A percentile compares a stretch with the other conserved stretches of the same genome.
Conservation (phyloP, 2,329 filamentous ascomycete species). For the Penicillium rolfsii region DNA sequence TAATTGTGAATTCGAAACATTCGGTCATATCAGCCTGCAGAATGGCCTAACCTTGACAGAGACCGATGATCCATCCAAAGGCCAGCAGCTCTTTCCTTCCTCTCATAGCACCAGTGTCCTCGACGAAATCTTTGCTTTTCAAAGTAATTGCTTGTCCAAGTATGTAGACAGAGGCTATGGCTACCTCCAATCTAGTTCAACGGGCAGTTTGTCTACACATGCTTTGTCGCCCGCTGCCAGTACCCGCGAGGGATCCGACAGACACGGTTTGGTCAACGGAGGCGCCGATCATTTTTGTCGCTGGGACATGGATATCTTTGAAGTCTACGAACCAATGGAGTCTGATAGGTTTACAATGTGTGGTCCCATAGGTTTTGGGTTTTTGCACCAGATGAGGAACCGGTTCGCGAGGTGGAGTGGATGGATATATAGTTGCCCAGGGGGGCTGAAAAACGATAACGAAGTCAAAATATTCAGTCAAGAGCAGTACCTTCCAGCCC, state of each 20-base stretch:
- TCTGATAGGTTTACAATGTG: not conserved
- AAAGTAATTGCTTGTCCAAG: not conserved
- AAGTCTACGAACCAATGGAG: not conserved
- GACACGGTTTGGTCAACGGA: not conserved
- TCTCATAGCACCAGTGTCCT: not conserved
- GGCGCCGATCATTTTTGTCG: not conserved
- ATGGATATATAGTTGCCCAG: not conserved
- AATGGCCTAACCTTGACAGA: not conserved
- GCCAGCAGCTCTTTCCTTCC: too few species aligned
- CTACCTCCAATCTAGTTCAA: not conserved
- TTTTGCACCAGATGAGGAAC: too few species aligned
- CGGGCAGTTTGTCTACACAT: not conserved
- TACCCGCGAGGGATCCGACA: not conserved
- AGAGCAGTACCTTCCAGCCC: too few species aligned
- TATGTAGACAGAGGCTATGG: not conserved
- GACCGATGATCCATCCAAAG: too few species aligned
- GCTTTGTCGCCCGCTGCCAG: slow-evolving; percentile 4
- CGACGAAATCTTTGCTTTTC: not conserved
- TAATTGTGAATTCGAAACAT: not conserved
- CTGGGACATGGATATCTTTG: not conserved
- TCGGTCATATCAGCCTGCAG: not conserved
- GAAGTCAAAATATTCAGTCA: too few species aligned
- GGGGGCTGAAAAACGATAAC: too few species aligned
- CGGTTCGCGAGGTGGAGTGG: not conserved
- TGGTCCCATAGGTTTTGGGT: not conserved